Evolutionary conservation across 2,329 filamentous ascomycete species (phyloP).

Genomic region (Ophiostoma himal-ulmi): DNA sequence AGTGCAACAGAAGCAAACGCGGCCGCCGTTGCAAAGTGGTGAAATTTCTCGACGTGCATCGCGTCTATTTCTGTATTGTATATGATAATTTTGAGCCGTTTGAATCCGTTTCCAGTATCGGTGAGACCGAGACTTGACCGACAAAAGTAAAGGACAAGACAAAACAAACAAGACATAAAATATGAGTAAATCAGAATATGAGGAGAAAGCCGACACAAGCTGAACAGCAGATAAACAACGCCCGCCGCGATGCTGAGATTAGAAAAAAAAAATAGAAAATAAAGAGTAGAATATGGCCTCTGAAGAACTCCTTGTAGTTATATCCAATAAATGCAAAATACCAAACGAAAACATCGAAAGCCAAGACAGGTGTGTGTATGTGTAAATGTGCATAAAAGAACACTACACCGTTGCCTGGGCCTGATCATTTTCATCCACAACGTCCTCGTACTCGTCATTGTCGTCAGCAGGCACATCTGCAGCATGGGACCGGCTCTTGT

Average conservation of each 20-base stretch:
- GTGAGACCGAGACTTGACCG: not conserved
- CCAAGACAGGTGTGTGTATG: not conserved
- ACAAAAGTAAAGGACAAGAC: not conserved
- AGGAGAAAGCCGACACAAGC: not conserved
- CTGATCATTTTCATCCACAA: slow-evolving; percentile 29
- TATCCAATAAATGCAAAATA: not conserved
- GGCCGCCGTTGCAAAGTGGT: not conserved
- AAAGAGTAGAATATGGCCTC: slow-evolving; percentile 18
- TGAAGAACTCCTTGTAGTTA: slow-evolving; percentile 14
- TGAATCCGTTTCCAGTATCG: not conserved
- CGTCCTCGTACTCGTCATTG: slow-evolving; percentile 35
- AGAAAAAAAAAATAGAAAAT: slow-evolving; percentile 14
- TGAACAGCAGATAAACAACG: slow-evolving; percentile 14
- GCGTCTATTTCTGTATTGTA: not conserved
- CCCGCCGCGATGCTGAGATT: slow-evolving; percentile 5
- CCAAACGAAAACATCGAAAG: not conserved
- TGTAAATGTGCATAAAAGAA: not conserved
- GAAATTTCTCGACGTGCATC: not conserved
- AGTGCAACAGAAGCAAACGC: not conserved
- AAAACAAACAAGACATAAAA: not conserved
- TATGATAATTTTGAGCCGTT: not conserved
- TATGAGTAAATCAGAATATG: not conserved
- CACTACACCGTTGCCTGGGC: not conserved
- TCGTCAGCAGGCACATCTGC: not conserved
- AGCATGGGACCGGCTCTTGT: slow-evolving; percentile 25